phyloP scores from a whole-genome alignment of 768 basidiomycete genomes.

The Cubamyces lactineus region DNA sequence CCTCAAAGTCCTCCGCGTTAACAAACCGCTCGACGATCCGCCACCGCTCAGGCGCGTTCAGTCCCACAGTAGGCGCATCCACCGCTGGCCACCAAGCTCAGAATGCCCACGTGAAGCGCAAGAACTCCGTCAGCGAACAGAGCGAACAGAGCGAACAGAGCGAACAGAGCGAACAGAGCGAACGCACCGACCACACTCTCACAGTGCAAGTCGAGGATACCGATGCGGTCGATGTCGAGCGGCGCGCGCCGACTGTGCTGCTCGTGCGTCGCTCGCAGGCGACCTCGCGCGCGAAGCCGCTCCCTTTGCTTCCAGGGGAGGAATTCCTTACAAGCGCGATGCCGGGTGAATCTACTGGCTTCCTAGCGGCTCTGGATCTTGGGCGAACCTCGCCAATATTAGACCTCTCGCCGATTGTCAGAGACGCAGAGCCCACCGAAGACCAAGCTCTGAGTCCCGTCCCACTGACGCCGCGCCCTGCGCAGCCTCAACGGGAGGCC shows the following conservation, averaged over 20 bases:
- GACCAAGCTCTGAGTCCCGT: conserved; percentile 20
- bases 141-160: conserved; percentile 20
- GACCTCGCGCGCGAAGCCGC: conserved; percentile 15
- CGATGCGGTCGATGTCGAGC: conserved; percentile 10
- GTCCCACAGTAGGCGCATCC: conserved; percentile 9
- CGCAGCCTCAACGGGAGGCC: conserved; percentile 3
- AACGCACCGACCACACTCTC: conserved; percentile 18
- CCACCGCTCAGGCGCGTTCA: conserved; percentile 31
- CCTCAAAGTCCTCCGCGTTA: conserved; percentile 25
- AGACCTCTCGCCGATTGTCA: background rate
- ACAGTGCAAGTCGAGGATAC: conserved; percentile 32
- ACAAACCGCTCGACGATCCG: conserved; percentile 23
- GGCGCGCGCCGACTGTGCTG: conserved; percentile 23
- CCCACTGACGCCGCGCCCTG: conserved; percentile 27
- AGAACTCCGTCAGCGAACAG: conserved; percentile 10
- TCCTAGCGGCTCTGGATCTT: background rate
- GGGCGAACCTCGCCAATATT: background rate
- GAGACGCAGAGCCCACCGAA: background rate
- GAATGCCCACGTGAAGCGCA: background rate
- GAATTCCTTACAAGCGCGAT: background rate
- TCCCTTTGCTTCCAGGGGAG: conserved; percentile 12
- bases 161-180: conserved; percentile 17
- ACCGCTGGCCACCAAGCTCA: background rate
- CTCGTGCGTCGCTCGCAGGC: conserved; percentile 24
- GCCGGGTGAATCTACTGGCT: background rate